Evolutionary conservation across 2,329 filamentous ascomycete genomes (phyloP), one percentile per base, ranked within the genome.

Genomic region (Myriosclerotinia curreyana): DNA sequence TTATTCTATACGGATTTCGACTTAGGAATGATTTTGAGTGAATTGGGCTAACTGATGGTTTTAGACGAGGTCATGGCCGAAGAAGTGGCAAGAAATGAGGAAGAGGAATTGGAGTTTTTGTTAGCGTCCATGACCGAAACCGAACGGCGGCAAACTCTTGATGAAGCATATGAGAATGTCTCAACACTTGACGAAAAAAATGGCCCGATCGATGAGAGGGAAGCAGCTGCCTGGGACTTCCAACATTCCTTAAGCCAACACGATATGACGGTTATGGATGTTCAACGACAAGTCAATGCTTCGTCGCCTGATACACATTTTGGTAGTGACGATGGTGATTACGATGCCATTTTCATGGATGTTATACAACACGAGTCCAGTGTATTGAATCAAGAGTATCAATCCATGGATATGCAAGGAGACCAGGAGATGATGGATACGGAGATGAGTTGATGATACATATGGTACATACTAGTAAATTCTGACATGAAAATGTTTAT

Each of bases 291-390:
- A 38, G 5, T 56, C 22, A 62, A 62, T 36, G n/a, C 12, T 28
- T 42, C 50, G 60, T 62, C 60, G 31, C 64, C 66, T 9, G 67
- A 72, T 17, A 69, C 69, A 2, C 38, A 56, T 14, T 74, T 72
- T 65, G 74, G 71, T 46, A 73, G 71, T 60, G 84, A 87, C 60
- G 84, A 86, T 53, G 82, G 82, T 17, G 84, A 86, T 51, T 88
- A 86, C 70, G 85, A 88, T 67, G 76, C 80, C 54, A 75, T 87
- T 12, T 88, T 96, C 73, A 83, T 85, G 78, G 86, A 91, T 69
- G 73, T 90, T 46, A 75, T 85, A 59, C 79, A 82, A n/a, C 76
- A 80, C 66, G 77, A 81, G 55, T 71, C 50, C 7, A 61, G 75
- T 17, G 66, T 60, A 28, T 66, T 68, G 52, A 67, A 49, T 52